phyloP scores from a whole-genome alignment of 495 filamentous ascomycete genomes.

The Friedmanniomyces simplex region DNA sequence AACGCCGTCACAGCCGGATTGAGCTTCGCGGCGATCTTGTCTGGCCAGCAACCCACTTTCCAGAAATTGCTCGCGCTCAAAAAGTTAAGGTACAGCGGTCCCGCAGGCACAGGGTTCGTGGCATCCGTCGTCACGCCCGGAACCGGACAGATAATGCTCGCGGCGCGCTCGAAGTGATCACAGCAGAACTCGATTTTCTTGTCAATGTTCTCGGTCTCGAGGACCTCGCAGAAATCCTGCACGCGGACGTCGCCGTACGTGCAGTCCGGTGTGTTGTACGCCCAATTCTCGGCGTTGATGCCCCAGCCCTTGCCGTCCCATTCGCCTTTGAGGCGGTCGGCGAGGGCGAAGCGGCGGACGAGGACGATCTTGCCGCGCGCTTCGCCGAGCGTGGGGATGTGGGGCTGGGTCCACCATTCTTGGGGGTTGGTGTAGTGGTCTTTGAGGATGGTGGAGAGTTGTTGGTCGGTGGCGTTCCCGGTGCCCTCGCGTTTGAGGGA shows the following conservation, averaged over 20 bases:
- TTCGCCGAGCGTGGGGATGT: slow-evolving; percentile 73
- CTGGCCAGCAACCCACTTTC: slow-evolving; percentile 83
- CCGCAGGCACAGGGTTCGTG: slow-evolving; percentile 26
- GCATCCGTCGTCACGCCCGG: slow-evolving; percentile 36
- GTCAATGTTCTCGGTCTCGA: slow-evolving; percentile 61
- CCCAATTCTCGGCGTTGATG: slow-evolving; percentile 76
- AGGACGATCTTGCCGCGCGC: slow-evolving; percentile 76
- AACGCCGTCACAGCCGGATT: slow-evolving; percentile 83
- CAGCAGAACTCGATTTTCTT: slow-evolving; percentile 66
- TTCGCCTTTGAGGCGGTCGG: slow-evolving; percentile 47
- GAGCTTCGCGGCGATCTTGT: slow-evolving; percentile 54
- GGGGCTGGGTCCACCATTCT: slow-evolving; percentile 69
- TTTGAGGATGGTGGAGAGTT: slow-evolving; percentile 60
- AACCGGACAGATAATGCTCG: slow-evolving; percentile 33
- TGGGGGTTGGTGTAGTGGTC: slow-evolving; percentile 57
- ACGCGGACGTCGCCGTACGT: slow-evolving; percentile 66
- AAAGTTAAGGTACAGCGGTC: slow-evolving; percentile 83
- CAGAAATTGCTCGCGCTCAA: slow-evolving; percentile 87
- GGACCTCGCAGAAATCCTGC: slow-evolving; percentile 92
- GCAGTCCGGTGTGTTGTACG: slow-evolving; percentile 76
- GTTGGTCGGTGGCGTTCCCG: slow-evolving; percentile 67
- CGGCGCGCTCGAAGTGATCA: slow-evolving; percentile 66
- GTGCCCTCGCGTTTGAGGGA: slow-evolving; percentile 85
- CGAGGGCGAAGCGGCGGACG: slow-evolving; percentile 66
- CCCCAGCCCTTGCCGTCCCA: slow-evolving; percentile 61